Percentiles rank a stretch among this genome's conserved stretches.
Conservation (phyloP, 805 yeast species). For the Candida michaelii region DNA sequence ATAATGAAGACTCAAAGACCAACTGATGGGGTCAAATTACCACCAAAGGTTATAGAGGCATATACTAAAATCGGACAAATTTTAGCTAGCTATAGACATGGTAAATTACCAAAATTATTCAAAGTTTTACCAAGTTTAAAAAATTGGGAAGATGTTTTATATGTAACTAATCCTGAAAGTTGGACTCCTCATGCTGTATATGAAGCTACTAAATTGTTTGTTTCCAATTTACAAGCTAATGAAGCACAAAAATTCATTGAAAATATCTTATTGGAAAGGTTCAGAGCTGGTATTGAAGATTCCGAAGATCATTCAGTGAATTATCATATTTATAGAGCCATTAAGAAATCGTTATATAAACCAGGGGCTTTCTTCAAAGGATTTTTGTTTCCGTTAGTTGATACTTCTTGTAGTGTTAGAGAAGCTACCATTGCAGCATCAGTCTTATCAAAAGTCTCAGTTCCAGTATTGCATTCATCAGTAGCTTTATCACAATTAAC, state of each 20-base stretch:
- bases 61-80: conserved; percentile 89
- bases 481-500: conserved; percentile 88
- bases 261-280: conserved; percentile 65
- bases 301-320: conserved; percentile 77
- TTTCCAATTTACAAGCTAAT: conserved; percentile 81
- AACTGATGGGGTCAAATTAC: conserved; percentile 77
- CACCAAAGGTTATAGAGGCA: conserved; percentile 95
- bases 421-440: conserved; percentile 97
- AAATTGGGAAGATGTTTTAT: conserved; percentile 94
- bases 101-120: conserved; percentile 94
- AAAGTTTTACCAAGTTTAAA: conserved; percentile 89
- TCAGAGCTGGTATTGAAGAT: conserved; percentile 68
- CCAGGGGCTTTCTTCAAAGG: conserved; percentile 99
- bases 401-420: conserved; percentile 82
- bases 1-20: conserved; percentile 30
- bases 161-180: conserved; percentile 84
- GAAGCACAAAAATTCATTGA: conserved; percentile 86
- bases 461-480: conserved; percentile 94
- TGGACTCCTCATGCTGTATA: conserved; percentile 97
- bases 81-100: conserved; percentile 86
- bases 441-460: conserved; percentile 81
- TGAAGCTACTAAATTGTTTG: conserved; percentile 93
- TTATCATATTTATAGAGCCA: conserved; percentile 88
- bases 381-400: conserved; percentile 86
- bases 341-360: conserved; percentile 90